Conservation (phyloP, 257 asterid genomes). For the Solanum etuberosum region DNA sequence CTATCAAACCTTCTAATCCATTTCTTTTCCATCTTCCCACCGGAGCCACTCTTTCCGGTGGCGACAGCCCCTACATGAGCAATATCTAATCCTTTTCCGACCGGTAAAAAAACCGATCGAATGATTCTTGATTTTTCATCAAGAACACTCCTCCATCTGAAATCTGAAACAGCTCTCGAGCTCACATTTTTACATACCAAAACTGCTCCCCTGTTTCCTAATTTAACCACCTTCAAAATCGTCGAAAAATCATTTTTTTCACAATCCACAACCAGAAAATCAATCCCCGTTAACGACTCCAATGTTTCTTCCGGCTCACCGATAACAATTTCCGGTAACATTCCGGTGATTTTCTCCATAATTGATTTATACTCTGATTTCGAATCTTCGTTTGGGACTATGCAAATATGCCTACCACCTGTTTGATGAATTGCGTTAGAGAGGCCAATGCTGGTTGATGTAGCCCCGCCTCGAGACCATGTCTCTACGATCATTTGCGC, state of each 20-base stretch:
- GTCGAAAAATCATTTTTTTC: neutral
- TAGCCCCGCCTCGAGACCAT: neutral
- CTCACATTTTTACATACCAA: neutral
- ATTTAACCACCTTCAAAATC: neutral
- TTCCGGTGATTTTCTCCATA: neutral
- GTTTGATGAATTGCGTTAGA: neutral
- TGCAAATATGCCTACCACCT: neutral
- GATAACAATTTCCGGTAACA: neutral
- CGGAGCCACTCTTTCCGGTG: neutral
- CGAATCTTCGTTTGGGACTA: neutral
- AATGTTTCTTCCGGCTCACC: neutral
- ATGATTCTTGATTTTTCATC: neutral
- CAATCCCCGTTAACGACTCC: neutral
- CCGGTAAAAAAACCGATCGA: neutral
- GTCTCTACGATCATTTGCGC: neutral
- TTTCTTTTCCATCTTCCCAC: neutral
- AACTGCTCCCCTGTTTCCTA: neutral
- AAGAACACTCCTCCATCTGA: neutral
- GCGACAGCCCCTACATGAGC: neutral
- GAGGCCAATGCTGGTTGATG: neutral
- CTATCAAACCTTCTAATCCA: conserved; percentile 5
- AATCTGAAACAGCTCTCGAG: neutral
- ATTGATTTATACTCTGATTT: neutral
- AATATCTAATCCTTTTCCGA: neutral
- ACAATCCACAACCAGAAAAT: neutral